Evolutionary conservation across 179 eudicot genomes (phyloP).

Genomic region (Nepenthes alata): DNA sequence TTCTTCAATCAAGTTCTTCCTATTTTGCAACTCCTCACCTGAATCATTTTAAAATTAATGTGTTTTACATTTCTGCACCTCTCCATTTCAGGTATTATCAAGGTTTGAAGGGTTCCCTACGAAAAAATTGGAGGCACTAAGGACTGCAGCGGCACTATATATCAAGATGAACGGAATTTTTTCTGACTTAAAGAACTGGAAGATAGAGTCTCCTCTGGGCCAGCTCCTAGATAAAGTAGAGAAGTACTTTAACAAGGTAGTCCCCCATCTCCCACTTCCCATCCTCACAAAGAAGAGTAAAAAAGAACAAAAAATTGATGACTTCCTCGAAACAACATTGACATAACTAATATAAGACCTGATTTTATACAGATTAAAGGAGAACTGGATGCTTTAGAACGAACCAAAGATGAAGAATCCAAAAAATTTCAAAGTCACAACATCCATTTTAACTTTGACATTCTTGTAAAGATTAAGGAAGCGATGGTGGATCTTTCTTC

Average conservation of each 20-base stretch:
- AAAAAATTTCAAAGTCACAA: slow-evolving; percentile 79
- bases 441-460: slow-evolving; percentile 67
- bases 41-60: neutral
- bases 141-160: slow-evolving; percentile 81
- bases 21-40: neutral
- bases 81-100: slow-evolving; percentile 45
- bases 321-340: neutral
- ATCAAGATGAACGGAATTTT: slow-evolving; percentile 50
- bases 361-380: slow-evolving; percentile 44
- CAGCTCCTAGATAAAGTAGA: slow-evolving; percentile 70
- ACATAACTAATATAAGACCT: neutral
- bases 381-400: slow-evolving; percentile 64
- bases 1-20: neutral
- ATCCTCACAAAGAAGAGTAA: neutral
- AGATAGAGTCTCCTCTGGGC: slow-evolving; percentile 50
- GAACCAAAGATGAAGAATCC: slow-evolving; percentile 84
- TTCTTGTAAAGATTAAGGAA: slow-evolving; percentile 71
- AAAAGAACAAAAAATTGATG: neutral
- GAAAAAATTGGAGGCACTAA: slow-evolving; percentile 73
- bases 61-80: neutral
- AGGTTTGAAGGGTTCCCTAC: slow-evolving; percentile 82
- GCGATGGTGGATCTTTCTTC: slow-evolving; percentile 87
- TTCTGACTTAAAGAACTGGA: slow-evolving; percentile 60
- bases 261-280: neutral
- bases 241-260: slow-evolving; percentile 82